These are phyloP conservation scores for Lachancea quebecensis DNA, from an alignment of 805 yeast species.

Conservation along the genomic window DNA sequence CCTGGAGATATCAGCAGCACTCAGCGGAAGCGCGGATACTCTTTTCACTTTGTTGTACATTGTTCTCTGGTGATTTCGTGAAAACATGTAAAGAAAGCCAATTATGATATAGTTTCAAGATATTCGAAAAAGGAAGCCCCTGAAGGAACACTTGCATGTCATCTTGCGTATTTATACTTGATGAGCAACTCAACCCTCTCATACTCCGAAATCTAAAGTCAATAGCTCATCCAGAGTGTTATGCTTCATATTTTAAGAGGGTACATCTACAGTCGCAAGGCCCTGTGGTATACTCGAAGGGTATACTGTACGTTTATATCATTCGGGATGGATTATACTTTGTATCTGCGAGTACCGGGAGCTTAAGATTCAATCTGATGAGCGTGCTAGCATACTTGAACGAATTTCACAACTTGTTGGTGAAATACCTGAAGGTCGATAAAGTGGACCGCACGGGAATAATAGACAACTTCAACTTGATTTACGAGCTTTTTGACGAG, in stretches of 20 bases:
- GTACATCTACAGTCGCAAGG: not conserved
- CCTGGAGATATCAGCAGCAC: constrained; percentile 17
- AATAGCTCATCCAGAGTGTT: constrained; percentile 18
- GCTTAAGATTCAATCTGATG: constrained; percentile 14
- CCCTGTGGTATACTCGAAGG: constrained; percentile 4
- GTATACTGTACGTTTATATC: constrained; percentile 19
- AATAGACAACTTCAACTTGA: constrained; percentile 63
- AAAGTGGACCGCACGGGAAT: constrained; percentile 51
- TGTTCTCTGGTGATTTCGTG: not conserved
- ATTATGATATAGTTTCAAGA: no score
- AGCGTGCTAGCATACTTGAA: constrained; percentile 21
- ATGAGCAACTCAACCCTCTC: constrained; percentile 26
- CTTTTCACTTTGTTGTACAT: constrained; percentile 37
- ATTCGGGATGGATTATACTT: constrained; percentile 24
- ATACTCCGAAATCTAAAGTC: constrained; percentile 23
- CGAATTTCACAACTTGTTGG: constrained; percentile 22
- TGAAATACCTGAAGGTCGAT: constrained; percentile 20
- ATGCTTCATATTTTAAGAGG: constrained; percentile 18
- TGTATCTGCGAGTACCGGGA: constrained; percentile 17
- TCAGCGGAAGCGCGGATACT: constrained; percentile 26
- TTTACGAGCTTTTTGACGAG: constrained; percentile 82
- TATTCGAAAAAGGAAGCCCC: not conserved
- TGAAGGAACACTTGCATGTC: constrained; percentile 14
- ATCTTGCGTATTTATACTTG: constrained; percentile 24
- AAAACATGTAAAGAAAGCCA: not conserved